phyloP scores from a whole-genome alignment of 345 rosid genomes.

The Eucalyptus tenuipes region DNA sequence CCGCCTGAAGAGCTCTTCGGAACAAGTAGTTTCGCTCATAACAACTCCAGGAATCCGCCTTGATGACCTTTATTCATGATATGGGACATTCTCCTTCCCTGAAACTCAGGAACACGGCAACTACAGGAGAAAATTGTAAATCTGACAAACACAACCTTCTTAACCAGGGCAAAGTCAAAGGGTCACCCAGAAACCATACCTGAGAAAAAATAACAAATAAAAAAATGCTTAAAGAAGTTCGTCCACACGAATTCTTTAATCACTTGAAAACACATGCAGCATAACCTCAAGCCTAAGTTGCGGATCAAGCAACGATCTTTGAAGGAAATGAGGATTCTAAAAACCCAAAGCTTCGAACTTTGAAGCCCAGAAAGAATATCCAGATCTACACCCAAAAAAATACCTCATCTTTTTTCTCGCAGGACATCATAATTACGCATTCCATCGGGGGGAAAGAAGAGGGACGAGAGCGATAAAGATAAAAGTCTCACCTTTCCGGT shows the following conservation, averaged over 20 bases:
- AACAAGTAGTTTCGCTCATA: neutral
- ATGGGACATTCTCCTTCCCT: neutral
- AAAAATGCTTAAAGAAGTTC: neutral
- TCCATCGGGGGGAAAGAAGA: neutral
- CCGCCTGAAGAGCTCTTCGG: neutral
- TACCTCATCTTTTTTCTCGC: neutral
- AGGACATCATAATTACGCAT: neutral
- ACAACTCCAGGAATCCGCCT: neutral
- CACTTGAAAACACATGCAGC: neutral
- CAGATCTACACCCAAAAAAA: neutral
- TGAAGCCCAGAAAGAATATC: neutral
- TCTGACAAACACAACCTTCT: neutral
- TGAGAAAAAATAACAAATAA: neutral
- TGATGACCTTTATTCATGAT: neutral
- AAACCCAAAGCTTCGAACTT: neutral
- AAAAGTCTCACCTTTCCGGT: neutral
- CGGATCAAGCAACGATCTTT: neutral
- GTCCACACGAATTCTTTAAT: neutral
- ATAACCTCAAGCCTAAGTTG: neutral
- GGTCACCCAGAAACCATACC: neutral
- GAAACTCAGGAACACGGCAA: neutral
- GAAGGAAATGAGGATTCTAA: neutral
- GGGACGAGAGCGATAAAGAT: neutral
- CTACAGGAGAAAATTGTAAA: neutral
- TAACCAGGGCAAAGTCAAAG: neutral